Base-by-base conservation (phyloP, 345 rosid species). In the Rubroshorea leprosula region DNA sequence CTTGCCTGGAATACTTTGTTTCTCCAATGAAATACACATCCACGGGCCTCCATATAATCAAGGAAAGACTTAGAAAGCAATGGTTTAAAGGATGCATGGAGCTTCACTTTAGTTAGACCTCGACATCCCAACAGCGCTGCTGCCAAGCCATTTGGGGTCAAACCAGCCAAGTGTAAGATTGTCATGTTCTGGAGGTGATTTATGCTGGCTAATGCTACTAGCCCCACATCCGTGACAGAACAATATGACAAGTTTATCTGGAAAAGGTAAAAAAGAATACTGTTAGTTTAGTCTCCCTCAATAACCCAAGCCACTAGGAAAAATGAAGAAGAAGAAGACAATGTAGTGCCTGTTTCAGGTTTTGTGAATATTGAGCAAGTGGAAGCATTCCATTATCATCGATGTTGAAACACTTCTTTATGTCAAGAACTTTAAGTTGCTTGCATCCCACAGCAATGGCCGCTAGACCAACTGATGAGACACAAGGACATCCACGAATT, bases 221-320 rank as follows among this genome's bases (percentile, higher is more conserved):
- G 66, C 23, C 82, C 82, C 57, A 74, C 76, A 25, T 77, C 78
- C 0, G 68, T 71, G 54, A 77, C 82, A n/a, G 65, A 66, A 1
- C 78, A 70, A 20, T 77, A 76, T 21, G 82, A 77, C 70, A 77
- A 52, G 55, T 67, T 78, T 68, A 78, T 68, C 82, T 77, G 72
- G 72, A 20, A 58, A 27, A 69, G n/a, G 24, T 46, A 47, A 55
- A 6, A 18, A 54, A 4, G 5, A 11, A 43, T 5, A 4, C 29
- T 25, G n/a, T 66, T 27, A 49, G 62, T 47, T 6, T 13, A 1
- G 0, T 23, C 17, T 63, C 22, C 23, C 19, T 23, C 55, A 5
- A 1, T 39, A 23, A 61, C 47, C 41, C 43, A n/a, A 29, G 25
- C 48, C 26, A 54, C 22, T 54, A 26, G 22, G 17, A 6, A 54